A percentile compares a stretch with the other conserved stretches of the same genome.
Evolutionary conservation across 371 early-diverging fungal species (phyloP).

Genomic region (Conidiobolus incongruus): DNA sequence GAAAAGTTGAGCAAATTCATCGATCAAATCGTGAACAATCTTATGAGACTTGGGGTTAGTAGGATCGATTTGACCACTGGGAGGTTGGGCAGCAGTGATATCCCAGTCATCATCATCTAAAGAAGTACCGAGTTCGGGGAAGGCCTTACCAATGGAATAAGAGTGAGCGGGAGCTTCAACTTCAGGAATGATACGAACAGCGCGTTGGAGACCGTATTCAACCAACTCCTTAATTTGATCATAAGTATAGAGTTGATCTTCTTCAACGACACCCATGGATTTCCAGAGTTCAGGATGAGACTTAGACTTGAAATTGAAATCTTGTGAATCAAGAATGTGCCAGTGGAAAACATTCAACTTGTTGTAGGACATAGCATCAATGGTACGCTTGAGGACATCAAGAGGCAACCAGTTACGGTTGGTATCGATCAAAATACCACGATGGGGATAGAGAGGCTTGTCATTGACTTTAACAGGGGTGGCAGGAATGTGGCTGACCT

Average conservation of each 20-base stretch:
- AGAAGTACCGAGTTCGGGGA: conserved; percentile 19
- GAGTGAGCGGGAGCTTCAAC: conserved; percentile 67
- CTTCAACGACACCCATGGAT: conserved; percentile 35
- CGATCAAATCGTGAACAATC: conserved; percentile 24
- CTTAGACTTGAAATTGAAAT: conserved; percentile 40
- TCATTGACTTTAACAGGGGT: conserved; percentile 41
- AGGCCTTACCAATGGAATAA: conserved; percentile 10
- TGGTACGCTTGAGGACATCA: conserved; percentile 24
- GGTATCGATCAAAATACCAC: conserved; percentile 54
- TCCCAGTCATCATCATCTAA: conserved; percentile 21
- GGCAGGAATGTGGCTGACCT: conserved; percentile 14
- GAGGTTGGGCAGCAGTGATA: conserved; percentile 35
- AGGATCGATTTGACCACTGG: conserved; percentile 48
- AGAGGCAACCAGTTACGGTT: conserved; percentile 51
- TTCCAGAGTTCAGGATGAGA: conserved; percentile 28
- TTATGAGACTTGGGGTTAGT: conserved; percentile 22
- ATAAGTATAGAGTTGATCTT: conserved; percentile 27
- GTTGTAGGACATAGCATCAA: conserved; percentile 54
- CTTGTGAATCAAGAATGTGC: conserved; percentile 59
- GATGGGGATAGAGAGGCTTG: conserved; percentile 38
- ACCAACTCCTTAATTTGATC: conserved; percentile 29
- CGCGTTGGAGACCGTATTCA: conserved; percentile 36
- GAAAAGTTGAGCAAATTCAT: conserved; percentile 30
- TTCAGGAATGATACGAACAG: conserved; percentile 55
- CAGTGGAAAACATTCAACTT: conserved; percentile 72